Evolutionary conservation across 331 rosid genomes (phyloP).

Genomic region (Dryas integrifolia): DNA sequence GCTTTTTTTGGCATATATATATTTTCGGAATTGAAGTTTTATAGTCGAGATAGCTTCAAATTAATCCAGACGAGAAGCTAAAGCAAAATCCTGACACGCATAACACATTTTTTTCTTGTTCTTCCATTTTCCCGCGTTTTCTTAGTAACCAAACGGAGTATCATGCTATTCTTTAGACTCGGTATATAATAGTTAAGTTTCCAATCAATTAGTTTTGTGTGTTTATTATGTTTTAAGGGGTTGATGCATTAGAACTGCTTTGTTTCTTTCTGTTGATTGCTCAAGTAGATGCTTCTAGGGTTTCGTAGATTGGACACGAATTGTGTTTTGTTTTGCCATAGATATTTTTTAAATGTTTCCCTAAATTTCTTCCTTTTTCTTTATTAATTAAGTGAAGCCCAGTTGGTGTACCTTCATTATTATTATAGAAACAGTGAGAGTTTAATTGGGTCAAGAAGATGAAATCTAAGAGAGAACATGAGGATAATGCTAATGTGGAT

Average conservation of each 20-base stretch:
- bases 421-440: neutral
- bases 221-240: neutral
- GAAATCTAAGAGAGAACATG: slow-evolving; percentile 36
- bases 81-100: neutral
- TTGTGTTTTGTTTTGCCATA: no score
- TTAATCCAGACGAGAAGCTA: neutral
- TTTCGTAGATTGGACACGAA: neutral
- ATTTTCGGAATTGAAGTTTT: neutral
- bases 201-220: neutral
- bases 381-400: neutral
- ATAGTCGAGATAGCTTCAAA: neutral
- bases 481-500: slow-evolving; percentile 15
- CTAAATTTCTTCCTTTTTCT: neutral
- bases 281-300: slow-evolving; percentile 12
- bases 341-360: neutral
- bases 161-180: neutral
- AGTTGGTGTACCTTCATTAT: neutral
- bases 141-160: slow-evolving; percentile 3
- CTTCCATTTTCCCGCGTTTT: slow-evolving; percentile 16
- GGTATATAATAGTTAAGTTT: neutral
- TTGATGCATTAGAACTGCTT: neutral
- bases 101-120: neutral
- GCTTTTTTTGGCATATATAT: neutral
- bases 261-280: neutral
- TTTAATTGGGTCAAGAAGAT: slow-evolving; percentile 20